phyloP scores from a whole-genome alignment of 352 stramenopile genomes.

The Pythium plurisporium region DNA sequence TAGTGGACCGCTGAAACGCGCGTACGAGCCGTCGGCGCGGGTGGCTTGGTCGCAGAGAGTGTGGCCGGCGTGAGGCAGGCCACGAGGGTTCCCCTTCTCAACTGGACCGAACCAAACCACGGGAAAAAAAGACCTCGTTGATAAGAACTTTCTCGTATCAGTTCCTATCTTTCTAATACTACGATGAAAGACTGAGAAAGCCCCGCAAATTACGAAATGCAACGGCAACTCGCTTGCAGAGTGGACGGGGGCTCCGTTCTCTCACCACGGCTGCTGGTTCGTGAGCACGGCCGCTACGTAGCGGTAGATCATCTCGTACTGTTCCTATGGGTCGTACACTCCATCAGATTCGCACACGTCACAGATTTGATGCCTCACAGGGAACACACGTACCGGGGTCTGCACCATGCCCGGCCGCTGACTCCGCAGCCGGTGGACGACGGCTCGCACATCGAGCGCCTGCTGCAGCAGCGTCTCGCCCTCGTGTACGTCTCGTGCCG shows the following conservation, averaged over 20 bases:
- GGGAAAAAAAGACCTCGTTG: neutral
- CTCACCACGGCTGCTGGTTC: constrained; percentile 50
- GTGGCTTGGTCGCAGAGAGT: neutral
- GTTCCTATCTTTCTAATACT: neutral
- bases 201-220: neutral
- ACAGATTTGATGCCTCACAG: too few relatives aligned
- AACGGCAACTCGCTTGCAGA: neutral
- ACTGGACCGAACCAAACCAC: neutral
- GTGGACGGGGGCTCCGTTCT: too few relatives aligned
- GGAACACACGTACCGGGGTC: constrained; percentile 63
- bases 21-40: neutral
- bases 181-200: neutral
- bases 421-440: constrained; percentile 60
- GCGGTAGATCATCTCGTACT: constrained; percentile 84
- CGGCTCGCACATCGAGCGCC: constrained; percentile 47
- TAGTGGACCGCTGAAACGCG: neutral
- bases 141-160: neutral
- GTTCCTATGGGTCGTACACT: constrained; percentile 40
- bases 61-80: neutral
- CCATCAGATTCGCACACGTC: neutral
- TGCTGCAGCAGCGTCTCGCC: constrained; percentile 28
- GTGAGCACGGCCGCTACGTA: constrained; percentile 68
- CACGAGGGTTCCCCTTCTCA: neutral
- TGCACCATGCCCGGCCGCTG: constrained; percentile 83
- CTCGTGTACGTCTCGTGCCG: neutral